Evolutionary conservation across 306 rosid species (phyloP).

Genomic region (Acmispon strigosus): DNA sequence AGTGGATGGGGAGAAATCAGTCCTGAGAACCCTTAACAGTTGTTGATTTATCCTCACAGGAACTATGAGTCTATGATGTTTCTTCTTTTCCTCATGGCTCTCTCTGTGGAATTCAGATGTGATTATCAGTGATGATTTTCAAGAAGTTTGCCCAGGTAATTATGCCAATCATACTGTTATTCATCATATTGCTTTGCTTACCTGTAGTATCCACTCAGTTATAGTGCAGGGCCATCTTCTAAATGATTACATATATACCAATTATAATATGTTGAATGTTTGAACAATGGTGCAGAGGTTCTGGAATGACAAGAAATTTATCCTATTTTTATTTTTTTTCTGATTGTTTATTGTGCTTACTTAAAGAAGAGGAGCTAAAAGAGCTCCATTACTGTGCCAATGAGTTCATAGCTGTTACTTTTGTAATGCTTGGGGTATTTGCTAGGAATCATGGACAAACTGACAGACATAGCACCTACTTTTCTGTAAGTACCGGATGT

Average conservation of each 20-base stretch:
- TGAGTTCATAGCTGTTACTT: not conserved
- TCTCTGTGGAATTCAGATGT: constrained; percentile 10
- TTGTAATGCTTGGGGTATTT: not conserved
- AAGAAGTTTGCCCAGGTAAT: constrained; percentile 29
- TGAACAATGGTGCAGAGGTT: not conserved
- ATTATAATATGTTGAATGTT: not conserved
- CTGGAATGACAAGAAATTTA: constrained; percentile 7
- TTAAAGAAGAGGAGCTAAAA: not conserved
- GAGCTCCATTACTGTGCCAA: not conserved
- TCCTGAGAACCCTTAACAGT: constrained; percentile 18
- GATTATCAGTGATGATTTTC: constrained; percentile 9
- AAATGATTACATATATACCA: not conserved
- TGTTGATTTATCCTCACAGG: constrained; percentile 5
- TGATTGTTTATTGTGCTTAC: not conserved
- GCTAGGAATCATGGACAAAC: not conserved
- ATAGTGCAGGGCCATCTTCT: not conserved
- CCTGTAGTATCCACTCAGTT: not conserved
- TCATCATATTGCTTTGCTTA: constrained; percentile 7
- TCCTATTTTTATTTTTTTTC: not conserved
- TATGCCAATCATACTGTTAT: constrained; percentile 1
- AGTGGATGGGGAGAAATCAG: constrained; percentile 62
- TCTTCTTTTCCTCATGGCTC: constrained; percentile 12
- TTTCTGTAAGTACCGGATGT: not conserved
- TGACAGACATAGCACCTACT: not conserved
- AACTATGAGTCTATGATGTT: not conserved